These are phyloP conservation scores for Asterochloris sp. DNA, from an alignment of 139 green algal genomes.

Conservation along the genomic window DNA sequence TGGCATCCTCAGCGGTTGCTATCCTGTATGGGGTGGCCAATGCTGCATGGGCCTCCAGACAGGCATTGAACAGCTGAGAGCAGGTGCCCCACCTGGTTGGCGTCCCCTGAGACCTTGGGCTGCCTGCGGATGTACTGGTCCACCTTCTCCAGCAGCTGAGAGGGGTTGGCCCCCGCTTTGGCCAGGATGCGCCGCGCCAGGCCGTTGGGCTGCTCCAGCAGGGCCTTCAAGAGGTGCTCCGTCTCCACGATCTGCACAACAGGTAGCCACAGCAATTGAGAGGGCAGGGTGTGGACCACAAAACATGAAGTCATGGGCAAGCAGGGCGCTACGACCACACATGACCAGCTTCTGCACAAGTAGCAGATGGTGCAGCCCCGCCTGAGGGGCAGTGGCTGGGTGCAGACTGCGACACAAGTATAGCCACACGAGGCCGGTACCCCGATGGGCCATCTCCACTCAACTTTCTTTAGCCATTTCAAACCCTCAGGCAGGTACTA, in stretches of 20 bases:
- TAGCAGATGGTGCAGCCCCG: too few relatives aligned
- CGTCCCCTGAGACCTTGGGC: constrained; percentile 69
- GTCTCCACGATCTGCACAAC: constrained; percentile 95
- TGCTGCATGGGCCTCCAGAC: neutral
- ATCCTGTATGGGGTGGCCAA: neutral
- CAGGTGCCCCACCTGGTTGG: constrained; percentile 54
- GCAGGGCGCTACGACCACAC: too few relatives aligned
- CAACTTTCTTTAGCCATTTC: too few relatives aligned
- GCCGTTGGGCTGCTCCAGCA: constrained; percentile 95
- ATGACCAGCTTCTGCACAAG: too few relatives aligned
- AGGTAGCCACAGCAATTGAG: constrained; percentile 20
- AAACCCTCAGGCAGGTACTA: too few relatives aligned
- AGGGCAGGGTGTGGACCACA: constrained; percentile 80
- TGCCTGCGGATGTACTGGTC: constrained; percentile 79
- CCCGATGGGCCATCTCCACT: too few relatives aligned
- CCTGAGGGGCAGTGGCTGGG: too few relatives aligned
- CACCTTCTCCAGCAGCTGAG: constrained; percentile 68
- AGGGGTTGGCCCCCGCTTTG: constrained; percentile 83
- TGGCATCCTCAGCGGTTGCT: too few relatives aligned
- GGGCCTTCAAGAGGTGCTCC: constrained; percentile 94
- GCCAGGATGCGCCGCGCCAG: constrained; percentile 78
- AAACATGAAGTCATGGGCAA: too few relatives aligned
- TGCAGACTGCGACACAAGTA: too few relatives aligned
- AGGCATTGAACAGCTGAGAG: neutral
- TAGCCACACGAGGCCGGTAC: too few relatives aligned